Base-by-base conservation (phyloP, 345 rosid species). In the Triadica sebifera region DNA sequence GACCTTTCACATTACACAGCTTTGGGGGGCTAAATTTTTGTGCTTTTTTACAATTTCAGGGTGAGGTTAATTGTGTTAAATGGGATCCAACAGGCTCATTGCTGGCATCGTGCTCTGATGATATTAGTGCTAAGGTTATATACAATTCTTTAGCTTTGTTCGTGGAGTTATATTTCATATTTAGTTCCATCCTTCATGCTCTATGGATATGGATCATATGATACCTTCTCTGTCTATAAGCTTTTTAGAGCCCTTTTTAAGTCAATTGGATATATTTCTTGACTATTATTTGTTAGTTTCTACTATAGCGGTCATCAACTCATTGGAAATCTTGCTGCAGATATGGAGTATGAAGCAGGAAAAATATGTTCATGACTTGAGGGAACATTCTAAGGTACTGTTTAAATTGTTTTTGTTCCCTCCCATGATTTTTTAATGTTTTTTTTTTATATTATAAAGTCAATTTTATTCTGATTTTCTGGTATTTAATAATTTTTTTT, bases 51-150 rank as follows among this genome's bases (percentile, higher is more conserved):
- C 79, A 72, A 78, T 81, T 82, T 49, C 93, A 96, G 99, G 93
- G 97, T 22, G 99, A 96, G 83, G 99, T 96, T 71, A 96, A 96
- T 85, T 93, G 99, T 79, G 97, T 96, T 78, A 96, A 96, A 87
- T 96, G 99, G 99, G 98, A 93, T 89, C 99, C 99, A 50, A 90
- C 95, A 19, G 99, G 99, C 72, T 75, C 89, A 49, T 81, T 90
- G 71, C 77, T 96, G 83, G 99, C 99, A 63, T 93, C 99, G 5
- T 96, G 99, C 87, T 96, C 99, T 49, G 99, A 96, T 67, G 99
- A 96, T 72, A 87, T 88, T 58, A 93, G 92, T 81, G 99, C 95
- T 11, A 96, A 96, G 98, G 99, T 94, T 82, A 11, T 59, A 8
- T 59, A 13, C 7, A n/a, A 73, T 60, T 75, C 57, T 55, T 63